A percentile compares a stretch with the other conserved stretches of the same genome.
Evolutionary conservation across 1,284 basidiomycete genomes (phyloP).

Genomic region (Heterobasidion annosum): DNA sequence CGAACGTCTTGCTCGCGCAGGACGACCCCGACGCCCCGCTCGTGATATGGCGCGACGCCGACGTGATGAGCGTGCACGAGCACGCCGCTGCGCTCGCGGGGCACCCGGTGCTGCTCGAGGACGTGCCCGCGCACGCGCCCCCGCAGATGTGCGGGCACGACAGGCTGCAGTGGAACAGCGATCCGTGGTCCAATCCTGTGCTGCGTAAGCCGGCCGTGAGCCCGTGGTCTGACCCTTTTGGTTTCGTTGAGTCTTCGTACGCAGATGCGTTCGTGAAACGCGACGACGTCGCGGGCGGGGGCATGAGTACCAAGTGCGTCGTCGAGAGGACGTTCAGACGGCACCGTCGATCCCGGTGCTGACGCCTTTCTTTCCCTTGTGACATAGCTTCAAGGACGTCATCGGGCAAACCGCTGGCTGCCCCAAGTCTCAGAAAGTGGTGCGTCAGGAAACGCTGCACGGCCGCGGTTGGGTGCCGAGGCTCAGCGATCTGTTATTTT

Average conservation of each 20-base stretch:
- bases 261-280: slow-evolving; percentile 26
- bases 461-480: neutral
- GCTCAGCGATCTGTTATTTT: neutral
- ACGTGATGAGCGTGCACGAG: slow-evolving; percentile 46
- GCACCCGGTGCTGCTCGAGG: slow-evolving; percentile 2
- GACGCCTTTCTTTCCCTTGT: neutral
- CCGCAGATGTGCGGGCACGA: slow-evolving; percentile 61
- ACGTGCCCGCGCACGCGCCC: slow-evolving; percentile 11
- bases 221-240: slow-evolving; percentile 34
- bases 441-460: slow-evolving; percentile 30
- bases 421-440: slow-evolving; percentile 64
- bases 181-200: slow-evolving; percentile 47
- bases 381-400: slow-evolving; percentile 48
- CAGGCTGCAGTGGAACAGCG: slow-evolving; percentile 54
- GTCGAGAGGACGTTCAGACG: neutral
- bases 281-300: slow-evolving; percentile 47
- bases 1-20: slow-evolving; percentile 29
- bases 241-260: slow-evolving; percentile 20
- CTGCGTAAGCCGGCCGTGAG: slow-evolving; percentile 23
- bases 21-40: slow-evolving; percentile 40
- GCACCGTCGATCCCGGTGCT: no score
- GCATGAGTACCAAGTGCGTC: slow-evolving; percentile 46
- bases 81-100: slow-evolving; percentile 24
- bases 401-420: slow-evolving; percentile 72
- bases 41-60: slow-evolving; percentile 68